These are phyloP conservation scores for Colletotrichum lentis DNA, from an alignment of 2,329 filamentous ascomycete genomes.

Conservation along the genomic window DNA sequence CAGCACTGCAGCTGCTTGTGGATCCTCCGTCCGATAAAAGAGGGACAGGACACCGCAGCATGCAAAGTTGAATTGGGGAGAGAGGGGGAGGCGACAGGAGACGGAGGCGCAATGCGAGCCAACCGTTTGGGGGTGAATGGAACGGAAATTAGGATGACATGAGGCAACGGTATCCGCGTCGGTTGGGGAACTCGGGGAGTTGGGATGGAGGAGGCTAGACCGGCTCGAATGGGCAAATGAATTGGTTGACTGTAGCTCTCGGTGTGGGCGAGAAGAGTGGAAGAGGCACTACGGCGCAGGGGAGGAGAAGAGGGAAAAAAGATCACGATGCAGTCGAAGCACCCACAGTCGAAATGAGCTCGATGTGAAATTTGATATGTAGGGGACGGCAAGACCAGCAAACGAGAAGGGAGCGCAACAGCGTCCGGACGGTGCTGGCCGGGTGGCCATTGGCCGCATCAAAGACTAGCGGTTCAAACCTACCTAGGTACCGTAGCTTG, in stretches of 20 bases:
- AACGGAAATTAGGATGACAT: slow-evolving; percentile 36
- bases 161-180: slow-evolving; percentile 35
- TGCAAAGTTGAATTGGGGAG: slow-evolving; percentile 10
- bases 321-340: slow-evolving; percentile 24
- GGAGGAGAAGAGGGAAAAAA: slow-evolving; percentile 6
- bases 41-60: slow-evolving; percentile 35
- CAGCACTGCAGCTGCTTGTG: slow-evolving; percentile 35
- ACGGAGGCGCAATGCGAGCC: slow-evolving; percentile 17
- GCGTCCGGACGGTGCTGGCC: slow-evolving; percentile 24
- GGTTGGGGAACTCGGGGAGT: slow-evolving; percentile 13
- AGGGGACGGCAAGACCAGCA: slow-evolving; percentile 19
- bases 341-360: slow-evolving; percentile 21
- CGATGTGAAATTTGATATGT: slow-evolving; percentile 35
- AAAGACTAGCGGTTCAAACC: slow-evolving; percentile 12
- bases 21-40: slow-evolving; percentile 35
- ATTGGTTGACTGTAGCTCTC: slow-evolving; percentile 2
- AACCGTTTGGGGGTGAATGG: slow-evolving; percentile 24
- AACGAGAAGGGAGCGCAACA: slow-evolving; percentile 16
- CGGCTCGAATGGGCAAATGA: slow-evolving; percentile 11
- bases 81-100: slow-evolving; percentile 20
- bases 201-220: slow-evolving; percentile 10
- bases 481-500: too few species aligned
- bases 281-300: not conserved
- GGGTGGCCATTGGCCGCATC: slow-evolving; percentile 27
- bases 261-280: slow-evolving; percentile 14